phyloP scores from a whole-genome alignment of 2,329 filamentous ascomycete genomes.

The Colletotrichum musicola region DNA sequence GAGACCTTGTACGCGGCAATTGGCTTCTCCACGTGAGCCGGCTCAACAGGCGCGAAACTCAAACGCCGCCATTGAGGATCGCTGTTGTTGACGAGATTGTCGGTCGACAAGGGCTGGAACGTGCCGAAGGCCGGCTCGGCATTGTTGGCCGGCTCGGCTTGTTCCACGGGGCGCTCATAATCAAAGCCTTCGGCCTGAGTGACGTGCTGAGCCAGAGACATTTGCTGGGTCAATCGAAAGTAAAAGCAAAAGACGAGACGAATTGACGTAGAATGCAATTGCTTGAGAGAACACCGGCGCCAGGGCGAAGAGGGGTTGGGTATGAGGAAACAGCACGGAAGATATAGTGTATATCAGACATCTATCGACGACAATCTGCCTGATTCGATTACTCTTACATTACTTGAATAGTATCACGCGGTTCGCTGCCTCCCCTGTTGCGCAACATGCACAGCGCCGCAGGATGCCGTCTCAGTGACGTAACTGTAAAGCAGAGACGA shows the following conservation, averaged over 20 bases:
- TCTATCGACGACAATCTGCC: background rate
- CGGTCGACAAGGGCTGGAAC: constrained; percentile 39
- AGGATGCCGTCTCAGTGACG: constrained; percentile 33
- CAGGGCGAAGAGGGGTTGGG: too few species aligned
- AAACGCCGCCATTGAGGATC: constrained; percentile 43
- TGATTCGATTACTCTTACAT: constrained; percentile 4
- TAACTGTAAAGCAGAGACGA: constrained; percentile 1
- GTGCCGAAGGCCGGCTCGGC: constrained; percentile 44
- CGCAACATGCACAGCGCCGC: constrained; percentile 13
- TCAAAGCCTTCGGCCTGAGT: constrained; percentile 57
- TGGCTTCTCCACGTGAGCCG: constrained; percentile 44
- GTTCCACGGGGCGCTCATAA: constrained; percentile 47
- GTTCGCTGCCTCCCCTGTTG: background rate
- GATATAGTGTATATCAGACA: background rate
- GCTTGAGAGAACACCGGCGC: too few species aligned
- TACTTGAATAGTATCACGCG: background rate
- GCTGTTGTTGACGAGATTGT: constrained; percentile 11
- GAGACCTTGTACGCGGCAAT: constrained; percentile 49
- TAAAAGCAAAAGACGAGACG: background rate
- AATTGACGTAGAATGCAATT: too few species aligned
- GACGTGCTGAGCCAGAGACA: constrained; percentile 59
- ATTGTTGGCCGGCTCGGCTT: constrained; percentile 40
- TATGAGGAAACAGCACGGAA: background rate
- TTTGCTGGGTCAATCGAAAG: constrained; percentile 36
- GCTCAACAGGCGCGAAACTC: constrained; percentile 45